Conservation (phyloP, 805 yeast species). For the Kuraishia capsulata region DNA sequence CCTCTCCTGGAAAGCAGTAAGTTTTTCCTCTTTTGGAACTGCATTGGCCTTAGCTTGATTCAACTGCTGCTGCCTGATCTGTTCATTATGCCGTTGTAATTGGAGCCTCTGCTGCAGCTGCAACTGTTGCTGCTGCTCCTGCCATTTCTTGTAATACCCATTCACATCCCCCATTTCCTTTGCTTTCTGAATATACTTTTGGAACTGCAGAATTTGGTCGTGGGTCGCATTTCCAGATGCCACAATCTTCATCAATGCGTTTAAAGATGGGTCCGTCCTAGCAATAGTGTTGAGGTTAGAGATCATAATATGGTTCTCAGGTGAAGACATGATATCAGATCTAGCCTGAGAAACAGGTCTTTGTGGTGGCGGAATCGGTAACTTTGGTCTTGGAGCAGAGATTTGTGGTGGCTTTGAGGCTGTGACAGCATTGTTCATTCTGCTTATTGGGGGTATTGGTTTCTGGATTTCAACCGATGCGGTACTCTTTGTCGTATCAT, state of each 20-base stretch:
- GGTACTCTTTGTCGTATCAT: neutral
- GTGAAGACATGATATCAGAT: conserved; percentile 26
- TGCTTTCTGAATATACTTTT: conserved; percentile 72
- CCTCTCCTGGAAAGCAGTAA: conserved; percentile 72
- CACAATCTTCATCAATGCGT: conserved; percentile 70
- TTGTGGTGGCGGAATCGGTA: conserved; percentile 2
- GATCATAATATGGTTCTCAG: conserved; percentile 74
- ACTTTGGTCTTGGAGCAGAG: conserved; percentile 6
- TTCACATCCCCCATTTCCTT: conserved; percentile 52
- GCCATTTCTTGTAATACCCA: conserved; percentile 13
- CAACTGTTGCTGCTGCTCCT: conserved; percentile 4
- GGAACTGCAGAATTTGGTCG: conserved; percentile 69
- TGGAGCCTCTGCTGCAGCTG: conserved; percentile 1
- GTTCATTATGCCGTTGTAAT: conserved; percentile 6
- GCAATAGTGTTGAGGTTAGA: conserved; percentile 81
- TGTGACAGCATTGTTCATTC: conserved; percentile 1
- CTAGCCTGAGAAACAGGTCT: conserved; percentile 4
- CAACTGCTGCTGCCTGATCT: conserved; percentile 10
- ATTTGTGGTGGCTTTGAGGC: conserved; percentile 2
- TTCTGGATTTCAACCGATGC: conserved; percentile 1
- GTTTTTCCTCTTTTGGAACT: conserved; percentile 36
- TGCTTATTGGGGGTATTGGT: neutral
- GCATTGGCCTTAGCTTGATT: conserved; percentile 4
- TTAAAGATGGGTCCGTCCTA: conserved; percentile 55
- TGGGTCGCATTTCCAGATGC: conserved; percentile 75